phyloP scores from a whole-genome alignment of 1,284 basidiomycete species.

The Waitea zeae region DNA sequence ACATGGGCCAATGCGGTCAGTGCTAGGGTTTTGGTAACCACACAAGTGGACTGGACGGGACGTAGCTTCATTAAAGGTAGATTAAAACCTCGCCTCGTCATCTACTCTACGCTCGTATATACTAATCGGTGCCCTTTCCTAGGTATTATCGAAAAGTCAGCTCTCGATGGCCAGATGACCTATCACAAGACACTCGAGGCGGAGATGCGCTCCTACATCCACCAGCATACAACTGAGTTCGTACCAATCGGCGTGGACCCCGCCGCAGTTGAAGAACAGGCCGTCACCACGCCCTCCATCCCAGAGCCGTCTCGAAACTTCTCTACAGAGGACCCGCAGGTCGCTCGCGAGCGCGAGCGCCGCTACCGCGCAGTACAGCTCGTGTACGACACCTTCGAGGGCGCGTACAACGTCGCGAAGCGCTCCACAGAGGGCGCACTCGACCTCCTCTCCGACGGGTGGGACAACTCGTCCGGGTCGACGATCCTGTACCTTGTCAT shows the following conservation, averaged over 20 bases:
- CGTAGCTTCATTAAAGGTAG: conserved; percentile 95
- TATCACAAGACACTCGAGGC: conserved; percentile 79
- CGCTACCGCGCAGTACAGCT: conserved; percentile 64
- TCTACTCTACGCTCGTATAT: neutral
- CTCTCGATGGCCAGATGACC: conserved; percentile 86
- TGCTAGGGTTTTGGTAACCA: conserved; percentile 74
- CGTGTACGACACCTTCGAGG: conserved; percentile 71
- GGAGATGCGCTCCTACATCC: conserved; percentile 78
- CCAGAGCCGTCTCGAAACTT: conserved; percentile 9
- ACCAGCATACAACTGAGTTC: conserved; percentile 81
- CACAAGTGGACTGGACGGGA: conserved; percentile 91
- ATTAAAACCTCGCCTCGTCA: no score
- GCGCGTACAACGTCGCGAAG: conserved; percentile 49
- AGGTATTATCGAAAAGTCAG: conserved; percentile 90
- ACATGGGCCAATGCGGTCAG: conserved; percentile 80
- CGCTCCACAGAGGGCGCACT: conserved; percentile 50
- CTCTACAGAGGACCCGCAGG: conserved; percentile 12
- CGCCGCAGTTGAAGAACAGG: conserved; percentile 16
- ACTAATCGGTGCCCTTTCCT: conserved; percentile 1
- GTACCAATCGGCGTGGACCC: conserved; percentile 64
- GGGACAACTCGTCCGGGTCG: conserved; percentile 53
- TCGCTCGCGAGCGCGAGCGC: conserved; percentile 46
- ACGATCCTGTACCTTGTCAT: conserved; percentile 61
- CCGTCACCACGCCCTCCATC: no score
- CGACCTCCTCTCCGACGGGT: conserved; percentile 57